Evolutionary conservation across 2,329 filamentous ascomycete species (phyloP).

Genomic region (Venturiaceae sp.): DNA sequence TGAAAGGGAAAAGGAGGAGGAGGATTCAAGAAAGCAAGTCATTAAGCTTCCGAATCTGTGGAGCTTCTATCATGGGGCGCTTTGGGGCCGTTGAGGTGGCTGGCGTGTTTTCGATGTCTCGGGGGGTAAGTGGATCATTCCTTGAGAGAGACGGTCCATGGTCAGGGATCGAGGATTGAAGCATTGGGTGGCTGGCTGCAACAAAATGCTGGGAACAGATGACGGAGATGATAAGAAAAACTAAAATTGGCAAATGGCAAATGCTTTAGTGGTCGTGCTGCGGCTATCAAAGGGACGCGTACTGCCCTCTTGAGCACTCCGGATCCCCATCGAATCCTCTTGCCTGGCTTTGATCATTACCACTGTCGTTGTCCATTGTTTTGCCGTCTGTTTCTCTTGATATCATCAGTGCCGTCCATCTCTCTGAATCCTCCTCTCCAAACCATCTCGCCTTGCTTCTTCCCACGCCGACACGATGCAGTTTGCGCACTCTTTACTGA

Average conservation of each 20-base stretch:
- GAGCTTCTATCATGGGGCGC: background rate
- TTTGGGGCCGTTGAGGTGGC: background rate
- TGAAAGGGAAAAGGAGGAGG: background rate
- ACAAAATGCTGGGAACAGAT: background rate
- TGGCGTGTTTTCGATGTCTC: background rate
- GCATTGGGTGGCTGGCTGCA: background rate
- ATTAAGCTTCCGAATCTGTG: background rate
- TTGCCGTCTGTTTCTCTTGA: too few relatives aligned
- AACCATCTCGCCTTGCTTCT: too few relatives aligned
- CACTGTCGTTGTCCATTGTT: background rate
- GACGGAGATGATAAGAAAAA: background rate
- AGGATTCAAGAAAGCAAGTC: background rate
- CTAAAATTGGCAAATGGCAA: background rate
- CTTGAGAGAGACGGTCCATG: background rate
- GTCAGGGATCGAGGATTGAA: background rate
- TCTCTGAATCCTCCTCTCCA: too few relatives aligned
- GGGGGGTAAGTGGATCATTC: background rate
- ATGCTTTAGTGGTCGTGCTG: background rate
- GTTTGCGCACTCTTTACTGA: constrained; percentile 5
- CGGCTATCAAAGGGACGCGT: background rate
- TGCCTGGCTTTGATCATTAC: background rate
- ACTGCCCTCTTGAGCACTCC: background rate
- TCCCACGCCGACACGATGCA: background rate
- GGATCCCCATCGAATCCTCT: background rate
- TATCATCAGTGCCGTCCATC: background rate